Percentiles rank a stretch among this genome's conserved stretches.
These are phyloP conservation scores for Taiozyma sp. DNA, from an alignment of 1,139 yeast genomes.

Conservation along the genomic window DNA sequence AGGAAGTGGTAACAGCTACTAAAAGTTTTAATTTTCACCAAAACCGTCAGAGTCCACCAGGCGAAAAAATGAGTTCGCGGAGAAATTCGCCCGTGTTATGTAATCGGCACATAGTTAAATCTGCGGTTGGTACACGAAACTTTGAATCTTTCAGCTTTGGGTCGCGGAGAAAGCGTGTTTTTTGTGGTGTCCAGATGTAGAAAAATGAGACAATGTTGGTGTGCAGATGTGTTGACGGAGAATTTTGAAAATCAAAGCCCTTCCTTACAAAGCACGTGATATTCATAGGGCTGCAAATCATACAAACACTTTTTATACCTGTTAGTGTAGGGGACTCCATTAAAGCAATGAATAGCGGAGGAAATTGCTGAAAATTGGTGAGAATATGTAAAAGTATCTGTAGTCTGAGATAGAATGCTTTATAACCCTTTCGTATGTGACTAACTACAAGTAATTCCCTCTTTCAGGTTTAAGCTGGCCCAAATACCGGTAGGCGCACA, in stretches of 20 bases:
- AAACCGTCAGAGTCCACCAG: background rate
- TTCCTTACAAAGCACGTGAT: background rate
- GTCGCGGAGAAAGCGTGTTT: background rate
- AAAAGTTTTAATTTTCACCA: constrained; percentile 7
- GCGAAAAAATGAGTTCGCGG: background rate
- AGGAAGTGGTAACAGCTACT: constrained; percentile 2
- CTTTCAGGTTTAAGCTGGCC: background rate
- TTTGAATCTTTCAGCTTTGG: background rate
- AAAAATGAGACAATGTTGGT: too few relatives aligned
- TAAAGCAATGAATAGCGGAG: background rate
- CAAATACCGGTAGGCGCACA: background rate
- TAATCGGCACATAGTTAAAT: background rate
- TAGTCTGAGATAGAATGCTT: background rate
- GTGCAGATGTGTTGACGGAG: too few relatives aligned
- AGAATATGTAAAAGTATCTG: background rate
- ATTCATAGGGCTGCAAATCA: background rate
- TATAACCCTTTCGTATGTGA: background rate
- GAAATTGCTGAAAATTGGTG: background rate
- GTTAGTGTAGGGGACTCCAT: background rate
- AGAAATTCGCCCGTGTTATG: background rate
- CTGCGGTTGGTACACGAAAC: background rate
- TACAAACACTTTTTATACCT: background rate
- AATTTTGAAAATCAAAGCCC: too few relatives aligned
- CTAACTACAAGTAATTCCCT: background rate
- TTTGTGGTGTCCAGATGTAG: background rate